Percentiles rank a stretch among this genome's conserved stretches.
Evolutionary conservation across 2,329 filamentous ascomycete genomes (phyloP).

Genomic region (Hypoxylon sp.): DNA sequence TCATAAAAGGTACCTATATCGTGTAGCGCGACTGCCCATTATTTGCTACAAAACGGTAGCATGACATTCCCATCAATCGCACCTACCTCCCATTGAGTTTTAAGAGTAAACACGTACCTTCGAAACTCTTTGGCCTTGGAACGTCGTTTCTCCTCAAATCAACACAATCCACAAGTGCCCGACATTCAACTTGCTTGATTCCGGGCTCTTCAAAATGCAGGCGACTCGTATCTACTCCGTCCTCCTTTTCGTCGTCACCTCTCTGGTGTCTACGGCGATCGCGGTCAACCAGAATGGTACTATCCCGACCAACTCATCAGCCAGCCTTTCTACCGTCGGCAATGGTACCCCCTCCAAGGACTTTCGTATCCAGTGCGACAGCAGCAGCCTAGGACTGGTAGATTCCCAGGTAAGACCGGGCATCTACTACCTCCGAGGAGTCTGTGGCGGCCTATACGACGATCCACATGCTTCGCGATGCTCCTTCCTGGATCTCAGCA

Average conservation of each 20-base stretch:
- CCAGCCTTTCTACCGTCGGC: neutral
- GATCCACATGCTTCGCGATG: slow-evolving; percentile 16
- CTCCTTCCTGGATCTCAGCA: slow-evolving; percentile 36
- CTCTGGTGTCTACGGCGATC: neutral
- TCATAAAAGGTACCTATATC: neutral
- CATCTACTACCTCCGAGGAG: slow-evolving; percentile 32
- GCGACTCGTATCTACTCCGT: neutral
- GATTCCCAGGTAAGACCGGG: slow-evolving; percentile 5
- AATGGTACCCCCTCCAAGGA: slow-evolving; percentile 20
- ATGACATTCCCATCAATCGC: neutral
- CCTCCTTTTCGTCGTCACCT: slow-evolving; percentile 4
- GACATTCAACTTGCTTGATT: neutral
- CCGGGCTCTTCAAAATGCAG: slow-evolving; percentile 24
- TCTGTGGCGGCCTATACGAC: slow-evolving; percentile 23
- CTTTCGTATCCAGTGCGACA: slow-evolving; percentile 23
- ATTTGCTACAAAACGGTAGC: neutral
- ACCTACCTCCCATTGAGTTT: neutral
- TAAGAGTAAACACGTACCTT: slow-evolving; percentile 7
- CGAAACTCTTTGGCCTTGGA: neutral
- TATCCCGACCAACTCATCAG: neutral
- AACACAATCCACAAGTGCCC: neutral
- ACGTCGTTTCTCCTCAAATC: neutral
- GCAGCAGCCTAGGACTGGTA: slow-evolving; percentile 13
- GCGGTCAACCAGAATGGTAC: neutral
- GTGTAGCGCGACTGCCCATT: neutral